Percentiles rank a stretch among this genome's conserved stretches.
These are phyloP conservation scores for Steccherinum ochraceum DNA, from an alignment of 768 basidiomycete genomes.

Conservation along the genomic window DNA sequence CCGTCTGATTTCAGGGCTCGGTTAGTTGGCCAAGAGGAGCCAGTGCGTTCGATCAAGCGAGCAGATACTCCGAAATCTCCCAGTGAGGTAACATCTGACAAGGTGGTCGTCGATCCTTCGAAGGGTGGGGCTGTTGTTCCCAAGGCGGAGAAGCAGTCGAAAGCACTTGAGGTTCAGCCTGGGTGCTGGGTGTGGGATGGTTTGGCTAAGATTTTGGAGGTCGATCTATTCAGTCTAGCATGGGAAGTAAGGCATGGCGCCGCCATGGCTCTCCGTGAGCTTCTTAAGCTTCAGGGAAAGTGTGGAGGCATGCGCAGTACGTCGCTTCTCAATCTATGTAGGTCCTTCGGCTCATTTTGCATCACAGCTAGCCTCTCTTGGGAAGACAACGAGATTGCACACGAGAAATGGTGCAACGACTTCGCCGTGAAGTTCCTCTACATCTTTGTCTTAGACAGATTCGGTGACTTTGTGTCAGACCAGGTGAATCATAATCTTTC, in stretches of 20 bases:
- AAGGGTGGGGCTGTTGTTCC: conserved; percentile 84
- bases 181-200: conserved; percentile 88
- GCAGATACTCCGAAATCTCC: conserved; percentile 49
- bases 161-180: conserved; percentile 66
- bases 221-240: conserved; percentile 74
- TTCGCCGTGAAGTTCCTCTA: conserved; percentile 81
- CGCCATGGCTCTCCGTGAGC: conserved; percentile 83
- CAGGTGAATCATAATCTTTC: conserved; percentile 49
- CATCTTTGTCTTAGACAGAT: conserved; percentile 93
- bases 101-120: conserved; percentile 70
- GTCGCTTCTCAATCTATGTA: conserved; percentile 8
- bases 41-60: conserved; percentile 39
- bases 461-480: conserved; percentile 95
- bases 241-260: conserved; percentile 97
- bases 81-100: conserved; percentile 42
- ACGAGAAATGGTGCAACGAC: conserved; percentile 88
- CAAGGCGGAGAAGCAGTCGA: conserved; percentile 69
- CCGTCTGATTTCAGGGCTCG: conserved; percentile 47
- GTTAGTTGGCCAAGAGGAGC: conserved; percentile 61
- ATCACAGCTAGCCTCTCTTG: conserved; percentile 42
- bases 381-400: conserved; percentile 57
- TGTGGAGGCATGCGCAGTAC: conserved; percentile 78
- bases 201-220: conserved; percentile 69
- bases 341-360: background rate
- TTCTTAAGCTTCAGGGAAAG: conserved; percentile 78